phyloP scores from a whole-genome alignment of 495 filamentous ascomycete species.

The Mytilinidion resinicola region DNA sequence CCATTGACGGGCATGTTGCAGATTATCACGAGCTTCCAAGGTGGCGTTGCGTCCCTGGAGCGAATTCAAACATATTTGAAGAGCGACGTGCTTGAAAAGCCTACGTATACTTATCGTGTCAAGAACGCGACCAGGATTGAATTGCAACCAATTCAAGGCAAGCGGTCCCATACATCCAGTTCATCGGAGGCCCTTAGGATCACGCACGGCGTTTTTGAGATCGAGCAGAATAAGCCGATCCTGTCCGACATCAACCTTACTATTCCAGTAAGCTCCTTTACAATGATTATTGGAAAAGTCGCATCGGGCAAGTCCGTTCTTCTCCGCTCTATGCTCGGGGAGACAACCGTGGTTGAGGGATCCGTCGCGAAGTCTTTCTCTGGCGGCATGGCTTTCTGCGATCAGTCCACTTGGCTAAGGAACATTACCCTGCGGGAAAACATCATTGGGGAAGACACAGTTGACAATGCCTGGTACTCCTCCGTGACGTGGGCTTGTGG shows the following conservation, averaged over 20 bases:
- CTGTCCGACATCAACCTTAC: constrained; percentile 7
- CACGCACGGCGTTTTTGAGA: neutral
- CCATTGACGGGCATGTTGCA: constrained; percentile 9
- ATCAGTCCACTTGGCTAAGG: constrained; percentile 21
- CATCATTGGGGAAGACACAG: constrained; percentile 15
- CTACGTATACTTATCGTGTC: neutral
- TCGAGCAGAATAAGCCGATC: constrained; percentile 10
- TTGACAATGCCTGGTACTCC: constrained; percentile 13
- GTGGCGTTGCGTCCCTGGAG: constrained; percentile 7
- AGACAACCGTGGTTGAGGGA: constrained; percentile 9
- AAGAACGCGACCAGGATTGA: neutral
- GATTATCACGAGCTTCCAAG: constrained; percentile 3
- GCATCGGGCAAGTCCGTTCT: constrained; percentile 21
- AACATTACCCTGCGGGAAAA: constrained; percentile 22
- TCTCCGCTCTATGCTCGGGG: constrained; percentile 15
- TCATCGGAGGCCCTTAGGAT: neutral
- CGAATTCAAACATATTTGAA: constrained; percentile 6
- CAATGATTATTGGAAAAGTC: constrained; percentile 21
- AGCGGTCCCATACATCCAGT: too few relatives aligned
- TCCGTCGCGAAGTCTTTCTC: neutral
- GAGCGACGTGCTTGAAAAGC: neutral
- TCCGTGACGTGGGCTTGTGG: constrained; percentile 15
- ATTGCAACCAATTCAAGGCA: neutral
- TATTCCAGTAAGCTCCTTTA: constrained; percentile 6
- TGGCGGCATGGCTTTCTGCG: constrained; percentile 14